Conservation (phyloP, 768 basidiomycete species). For the Lactifluus subvellereus region DNA sequence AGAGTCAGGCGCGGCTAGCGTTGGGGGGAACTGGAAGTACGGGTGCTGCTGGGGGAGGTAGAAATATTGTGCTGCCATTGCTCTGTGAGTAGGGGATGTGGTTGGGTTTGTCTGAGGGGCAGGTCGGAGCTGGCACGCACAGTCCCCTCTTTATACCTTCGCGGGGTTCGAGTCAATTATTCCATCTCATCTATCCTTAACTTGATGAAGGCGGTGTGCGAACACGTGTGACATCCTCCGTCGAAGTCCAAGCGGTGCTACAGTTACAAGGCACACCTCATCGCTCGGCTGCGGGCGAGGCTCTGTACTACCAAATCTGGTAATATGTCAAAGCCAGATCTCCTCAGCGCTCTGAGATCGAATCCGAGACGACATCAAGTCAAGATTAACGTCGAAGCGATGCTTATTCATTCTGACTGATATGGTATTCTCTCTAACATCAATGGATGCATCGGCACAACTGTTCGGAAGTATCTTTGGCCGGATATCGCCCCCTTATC, state of each 20-base stretch:
- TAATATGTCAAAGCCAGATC: no score
- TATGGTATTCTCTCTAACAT: no score
- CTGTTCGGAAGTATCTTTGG: no score
- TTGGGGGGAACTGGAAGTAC: slow-evolving; percentile 18
- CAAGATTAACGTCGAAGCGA: no score
- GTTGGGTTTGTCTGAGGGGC: background rate
- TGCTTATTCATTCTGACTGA: no score
- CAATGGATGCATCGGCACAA: no score
- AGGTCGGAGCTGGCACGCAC: background rate
- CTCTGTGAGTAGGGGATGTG: background rate
- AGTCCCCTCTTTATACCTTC: background rate
- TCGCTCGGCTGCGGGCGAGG: background rate
- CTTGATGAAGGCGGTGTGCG: slow-evolving; percentile 6
- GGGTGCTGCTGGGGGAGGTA: slow-evolving; percentile 19
- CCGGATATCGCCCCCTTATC: no score
- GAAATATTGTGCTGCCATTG: slow-evolving; percentile 10
- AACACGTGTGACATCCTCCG: slow-evolving; percentile 12
- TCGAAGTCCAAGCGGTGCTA: slow-evolving; percentile 2
- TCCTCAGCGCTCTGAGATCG: no score
- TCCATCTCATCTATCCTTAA: background rate
- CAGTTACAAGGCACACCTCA: background rate
- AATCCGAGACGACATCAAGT: no score
- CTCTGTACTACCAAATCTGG: no score
- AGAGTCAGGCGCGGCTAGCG: background rate
- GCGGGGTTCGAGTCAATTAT: slow-evolving; percentile 9